Evolutionary conservation across 2,329 filamentous ascomycete genomes (phyloP), one percentile per base, ranked within the genome.

Genomic region (Xylariales sp.): DNA sequence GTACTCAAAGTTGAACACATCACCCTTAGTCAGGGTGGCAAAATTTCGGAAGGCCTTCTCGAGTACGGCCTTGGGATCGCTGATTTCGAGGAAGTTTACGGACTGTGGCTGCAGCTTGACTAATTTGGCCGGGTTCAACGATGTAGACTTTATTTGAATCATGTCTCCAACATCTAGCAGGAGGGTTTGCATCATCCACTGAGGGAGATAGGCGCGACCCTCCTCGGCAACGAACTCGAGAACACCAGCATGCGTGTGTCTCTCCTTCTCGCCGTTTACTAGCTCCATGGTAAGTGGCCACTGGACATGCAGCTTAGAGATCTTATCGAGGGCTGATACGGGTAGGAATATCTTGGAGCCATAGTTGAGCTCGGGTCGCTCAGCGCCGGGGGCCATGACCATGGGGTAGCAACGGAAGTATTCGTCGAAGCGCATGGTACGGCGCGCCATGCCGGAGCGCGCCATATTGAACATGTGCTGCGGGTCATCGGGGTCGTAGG

Each of bases 241-340:
- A 15, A 98, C 93, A 69, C 93, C 93, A 5, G 88, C 90, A 63
- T 98, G 93, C 18, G 91, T 93, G 59, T 85, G 83, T 59, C 76
- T 83, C 19, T 79, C 79, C 57, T 82, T 83, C 45, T 84, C 80
- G 17, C 90, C 89, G 58, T 97, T 98, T 53, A 88, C 85, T 49
- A 98, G 74, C 75, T 98, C 91, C 69, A 98, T 95, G 49, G 97
- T 78, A 72, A 98, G 87, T 6, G 93, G 93, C 70, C 95, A 98
- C 59, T 94, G 90, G 45, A 98, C 95, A 63, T 97, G 91, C 13
- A 98, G 71, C 56, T 90, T 80, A 13, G 93, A 96, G 51, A 98
- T 85, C 65, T 96, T 98, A 70, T 98, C 91, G 39, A 98, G 78
- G 5, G 93, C 91, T 24, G 89, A 95, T 0, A 93, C 86, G n/a